Evolutionary conservation across 345 rosid genomes (phyloP).

Genomic region (Leavenworthia alabamica): DNA sequence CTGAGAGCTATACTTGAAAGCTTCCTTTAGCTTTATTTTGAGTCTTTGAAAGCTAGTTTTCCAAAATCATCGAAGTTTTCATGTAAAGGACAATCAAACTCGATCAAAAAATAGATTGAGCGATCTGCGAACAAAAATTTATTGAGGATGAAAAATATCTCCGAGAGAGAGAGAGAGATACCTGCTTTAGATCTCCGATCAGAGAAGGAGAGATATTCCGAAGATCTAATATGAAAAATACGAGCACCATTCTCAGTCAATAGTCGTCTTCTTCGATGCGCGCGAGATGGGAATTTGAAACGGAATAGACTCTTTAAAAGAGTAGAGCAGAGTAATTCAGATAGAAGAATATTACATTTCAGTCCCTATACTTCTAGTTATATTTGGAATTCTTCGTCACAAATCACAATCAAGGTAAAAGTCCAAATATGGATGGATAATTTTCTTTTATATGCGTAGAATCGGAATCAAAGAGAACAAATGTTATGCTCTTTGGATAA

Average conservation of each 20-base stretch:
- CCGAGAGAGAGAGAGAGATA: slow-evolving; percentile 9
- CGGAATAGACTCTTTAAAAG: too few relatives aligned
- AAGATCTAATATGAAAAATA: slow-evolving; percentile 72
- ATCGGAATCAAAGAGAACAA: slow-evolving; percentile 2
- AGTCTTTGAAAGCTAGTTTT: slow-evolving; percentile 69
- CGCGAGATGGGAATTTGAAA: slow-evolving; percentile 30
- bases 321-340: slow-evolving; percentile 4
- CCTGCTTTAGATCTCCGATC: slow-evolving; percentile 66
- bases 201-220: slow-evolving; percentile 52
- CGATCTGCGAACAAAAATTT: not conserved
- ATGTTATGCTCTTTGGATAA: slow-evolving; percentile 15
- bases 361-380: slow-evolving; percentile 9
- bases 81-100: slow-evolving; percentile 11
- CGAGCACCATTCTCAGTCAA: slow-evolving; percentile 46
- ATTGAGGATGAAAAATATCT: not conserved
- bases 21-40: slow-evolving; percentile 49
- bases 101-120: slow-evolving; percentile 18
- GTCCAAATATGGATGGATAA: not conserved
- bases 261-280: slow-evolving; percentile 12
- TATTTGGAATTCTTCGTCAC: slow-evolving; percentile 2
- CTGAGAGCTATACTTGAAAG: not conserved
- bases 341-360: slow-evolving; percentile 13
- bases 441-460: not conserved
- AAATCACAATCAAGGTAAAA: slow-evolving; percentile 2
- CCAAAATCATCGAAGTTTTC: slow-evolving; percentile 70